Evolutionary conservation across 2,329 filamentous ascomycete species (phyloP).

Genomic region (Dactylellina drechsleri): DNA sequence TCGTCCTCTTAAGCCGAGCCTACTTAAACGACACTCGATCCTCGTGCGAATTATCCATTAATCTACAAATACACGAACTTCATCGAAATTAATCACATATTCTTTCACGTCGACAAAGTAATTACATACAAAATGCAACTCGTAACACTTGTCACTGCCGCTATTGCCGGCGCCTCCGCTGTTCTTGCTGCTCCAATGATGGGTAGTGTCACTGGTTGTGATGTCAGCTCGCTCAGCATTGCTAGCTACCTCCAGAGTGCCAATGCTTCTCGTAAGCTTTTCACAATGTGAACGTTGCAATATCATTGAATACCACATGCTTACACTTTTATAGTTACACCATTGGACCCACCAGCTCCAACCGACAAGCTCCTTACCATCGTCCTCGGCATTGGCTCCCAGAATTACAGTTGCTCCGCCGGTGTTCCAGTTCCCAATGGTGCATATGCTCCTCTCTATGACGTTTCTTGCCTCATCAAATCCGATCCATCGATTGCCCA

Average conservation of each 20-base stretch:
- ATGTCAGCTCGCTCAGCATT: constrained; percentile 7
- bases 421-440: constrained; percentile 74
- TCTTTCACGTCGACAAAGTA: constrained; percentile 4
- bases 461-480: constrained; percentile 78
- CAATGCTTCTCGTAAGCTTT: constrained; percentile 19
- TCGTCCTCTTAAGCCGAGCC: constrained; percentile 7
- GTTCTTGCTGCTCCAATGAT: constrained; percentile 24
- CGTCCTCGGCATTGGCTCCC: constrained; percentile 84
- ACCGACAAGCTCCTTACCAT: constrained; percentile 61
- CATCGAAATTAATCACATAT: background rate
- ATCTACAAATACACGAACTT: background rate
- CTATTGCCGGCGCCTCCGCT: constrained; percentile 27
- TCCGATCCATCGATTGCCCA: constrained; percentile 74
- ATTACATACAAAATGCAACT: constrained; percentile 42
- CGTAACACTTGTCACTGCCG: constrained; percentile 23
- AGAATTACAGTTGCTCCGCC: constrained; percentile 87
- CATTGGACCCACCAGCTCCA: constrained; percentile 3
- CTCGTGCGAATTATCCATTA: background rate
- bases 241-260: constrained; percentile 18
- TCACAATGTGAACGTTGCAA: background rate
- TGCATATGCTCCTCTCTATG: constrained; percentile 85
- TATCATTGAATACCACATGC: background rate
- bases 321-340: constrained; percentile 3
- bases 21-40: constrained; percentile 24
- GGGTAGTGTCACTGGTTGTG: constrained; percentile 19